These are phyloP conservation scores for Cystofilobasidium capitatum DNA, from an alignment of 768 basidiomycete species.

Conservation along the genomic window DNA sequence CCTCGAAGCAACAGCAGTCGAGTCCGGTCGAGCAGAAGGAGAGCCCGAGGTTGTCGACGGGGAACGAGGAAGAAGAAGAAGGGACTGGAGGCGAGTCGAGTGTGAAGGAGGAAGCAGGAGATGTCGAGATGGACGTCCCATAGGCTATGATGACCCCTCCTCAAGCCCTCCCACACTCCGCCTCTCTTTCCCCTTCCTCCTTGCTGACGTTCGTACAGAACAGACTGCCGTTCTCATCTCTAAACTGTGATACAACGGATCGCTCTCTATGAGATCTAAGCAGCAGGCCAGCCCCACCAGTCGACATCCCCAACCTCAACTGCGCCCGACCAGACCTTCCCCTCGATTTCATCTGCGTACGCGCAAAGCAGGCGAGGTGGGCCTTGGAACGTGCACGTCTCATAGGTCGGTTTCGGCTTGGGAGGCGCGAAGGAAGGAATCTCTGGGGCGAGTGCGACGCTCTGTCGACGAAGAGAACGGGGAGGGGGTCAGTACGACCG, in stretches of 20 bases:
- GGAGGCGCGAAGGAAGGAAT: not conserved
- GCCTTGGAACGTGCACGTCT: not conserved
- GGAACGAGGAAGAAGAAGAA: not conserved
- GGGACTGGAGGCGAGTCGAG: too few relatives aligned
- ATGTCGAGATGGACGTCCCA: not conserved
- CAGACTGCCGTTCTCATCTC: too few relatives aligned
- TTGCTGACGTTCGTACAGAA: not conserved
- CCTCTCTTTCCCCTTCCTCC: too few relatives aligned
- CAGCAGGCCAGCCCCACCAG: not conserved
- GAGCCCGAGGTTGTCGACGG: not conserved
- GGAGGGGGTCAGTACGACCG: too few relatives aligned
- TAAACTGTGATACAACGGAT: too few relatives aligned
- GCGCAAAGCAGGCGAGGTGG: not conserved
- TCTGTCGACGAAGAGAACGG: too few relatives aligned
- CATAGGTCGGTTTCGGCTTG: not conserved
- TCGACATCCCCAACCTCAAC: not conserved
- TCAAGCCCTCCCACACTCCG: too few relatives aligned
- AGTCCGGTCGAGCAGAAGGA: not conserved
- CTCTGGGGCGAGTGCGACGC: not conserved
- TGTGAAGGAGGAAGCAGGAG: not conserved
- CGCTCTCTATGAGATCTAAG: not conserved
- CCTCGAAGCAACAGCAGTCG: not conserved
- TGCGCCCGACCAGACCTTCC: not conserved
- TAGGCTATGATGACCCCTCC: not conserved
- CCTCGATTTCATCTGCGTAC: not conserved